Conservation (phyloP, 257 asterid species). For the Plantago ovata region DNA sequence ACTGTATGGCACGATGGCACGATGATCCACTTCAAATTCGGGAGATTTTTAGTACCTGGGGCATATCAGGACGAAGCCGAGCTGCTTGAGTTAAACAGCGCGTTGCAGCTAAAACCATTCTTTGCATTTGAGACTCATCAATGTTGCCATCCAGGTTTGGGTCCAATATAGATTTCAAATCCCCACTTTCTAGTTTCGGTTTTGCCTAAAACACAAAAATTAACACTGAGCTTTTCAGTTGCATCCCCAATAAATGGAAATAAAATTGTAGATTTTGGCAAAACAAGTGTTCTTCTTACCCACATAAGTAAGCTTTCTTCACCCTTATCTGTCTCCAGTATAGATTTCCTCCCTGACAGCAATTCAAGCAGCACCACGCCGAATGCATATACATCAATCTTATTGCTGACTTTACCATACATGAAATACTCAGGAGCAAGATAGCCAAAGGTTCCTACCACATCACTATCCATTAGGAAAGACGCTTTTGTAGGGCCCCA, state of each 20-base stretch:
- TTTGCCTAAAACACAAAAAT: constrained; percentile 47
- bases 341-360: constrained; percentile 82
- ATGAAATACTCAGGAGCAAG: constrained; percentile 97
- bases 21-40: neutral
- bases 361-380: constrained; percentile 92
- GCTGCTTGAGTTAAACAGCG: constrained; percentile 85
- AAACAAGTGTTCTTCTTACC: constrained; percentile 48
- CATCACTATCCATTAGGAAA: constrained; percentile 66
- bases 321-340: constrained; percentile 49
- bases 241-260: constrained; percentile 4
- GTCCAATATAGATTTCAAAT: constrained; percentile 55
- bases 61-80: constrained; percentile 75
- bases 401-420: constrained; percentile 94
- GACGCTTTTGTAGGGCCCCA: constrained; percentile 79
- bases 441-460: constrained; percentile 95
- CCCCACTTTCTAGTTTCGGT: constrained; percentile 65
- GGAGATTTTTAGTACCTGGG: constrained; percentile 44
- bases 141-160: constrained; percentile 46
- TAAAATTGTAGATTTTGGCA: neutral
- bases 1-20: neutral
- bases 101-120: constrained; percentile 69
- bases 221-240: constrained; percentile 2
- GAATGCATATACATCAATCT: constrained; percentile 88
- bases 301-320: constrained; percentile 87
- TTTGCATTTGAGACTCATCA: constrained; percentile 51